Evolutionary conservation across 2,329 filamentous ascomycete genomes (phyloP).

Genomic region (Neopestalotiopsis rosae): DNA sequence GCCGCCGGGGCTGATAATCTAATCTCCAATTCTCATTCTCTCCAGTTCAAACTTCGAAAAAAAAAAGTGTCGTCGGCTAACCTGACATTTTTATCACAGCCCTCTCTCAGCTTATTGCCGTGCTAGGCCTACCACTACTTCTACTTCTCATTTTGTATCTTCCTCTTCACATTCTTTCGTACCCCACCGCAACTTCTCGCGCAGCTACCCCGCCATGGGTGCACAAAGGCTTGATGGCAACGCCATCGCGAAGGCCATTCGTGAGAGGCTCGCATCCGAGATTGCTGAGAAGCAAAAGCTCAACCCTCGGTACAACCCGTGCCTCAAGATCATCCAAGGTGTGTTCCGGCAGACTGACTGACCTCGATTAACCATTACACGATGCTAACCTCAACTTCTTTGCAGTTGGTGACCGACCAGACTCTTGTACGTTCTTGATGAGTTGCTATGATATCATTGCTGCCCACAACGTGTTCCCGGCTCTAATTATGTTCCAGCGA

Average conservation of each 20-base stretch:
- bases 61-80: not conserved
- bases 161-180: conserved; percentile 5
- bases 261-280: conserved; percentile 79
- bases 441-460: not conserved
- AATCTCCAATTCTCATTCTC: not conserved
- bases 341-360: conserved; percentile 35
- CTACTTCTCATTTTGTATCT: not conserved
- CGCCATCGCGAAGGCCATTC: conserved; percentile 90
- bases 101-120: conserved; percentile 6
- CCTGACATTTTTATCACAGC: not conserved
- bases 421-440: conserved; percentile 72
- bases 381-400: conserved; percentile 15
- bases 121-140: not conserved
- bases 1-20: not conserved
- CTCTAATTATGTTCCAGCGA: conserved; percentile 62
- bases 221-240: conserved; percentile 95
- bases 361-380: not conserved
- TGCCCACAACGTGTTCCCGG: conserved; percentile 20
- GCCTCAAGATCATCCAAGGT: conserved; percentile 95
- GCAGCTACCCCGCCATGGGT: conserved; percentile 71
- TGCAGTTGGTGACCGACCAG: conserved; percentile 86
- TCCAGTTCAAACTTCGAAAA: not conserved
- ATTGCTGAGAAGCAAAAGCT: conserved; percentile 80
- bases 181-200: conserved; percentile 43
- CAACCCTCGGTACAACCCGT: conserved; percentile 88